Percentiles rank a stretch among this genome's conserved stretches.
Conservation (phyloP, 2,329 filamentous ascomycete genomes). For the Fusarium buharicum region DNA sequence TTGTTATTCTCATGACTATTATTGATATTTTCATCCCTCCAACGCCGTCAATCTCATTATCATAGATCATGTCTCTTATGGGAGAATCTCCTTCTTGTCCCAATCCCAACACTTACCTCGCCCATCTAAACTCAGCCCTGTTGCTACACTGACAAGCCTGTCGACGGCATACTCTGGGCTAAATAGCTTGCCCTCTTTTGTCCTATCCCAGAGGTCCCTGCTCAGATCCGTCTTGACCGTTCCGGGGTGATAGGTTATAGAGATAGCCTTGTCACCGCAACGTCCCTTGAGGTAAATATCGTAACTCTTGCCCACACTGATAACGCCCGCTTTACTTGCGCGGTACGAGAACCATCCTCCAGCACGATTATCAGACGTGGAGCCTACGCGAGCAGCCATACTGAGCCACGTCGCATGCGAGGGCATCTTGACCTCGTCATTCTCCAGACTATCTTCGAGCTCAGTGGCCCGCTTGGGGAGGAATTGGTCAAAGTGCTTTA, state of each 20-base stretch:
- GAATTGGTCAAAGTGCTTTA: conserved; percentile 78
- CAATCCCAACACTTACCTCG: conserved; percentile 76
- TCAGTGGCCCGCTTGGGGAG: conserved; percentile 68
- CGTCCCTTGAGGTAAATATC: conserved; percentile 71
- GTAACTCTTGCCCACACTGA: conserved; percentile 75
- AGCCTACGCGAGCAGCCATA: conserved; percentile 83
- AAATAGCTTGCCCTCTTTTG: conserved; percentile 71
- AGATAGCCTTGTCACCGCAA: conserved; percentile 70
- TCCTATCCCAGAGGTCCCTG: conserved; percentile 75
- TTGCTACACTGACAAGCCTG: conserved; percentile 69
- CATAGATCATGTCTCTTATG: conserved; percentile 1
- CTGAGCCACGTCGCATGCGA: conserved; percentile 72
- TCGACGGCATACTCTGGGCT: conserved; percentile 72
- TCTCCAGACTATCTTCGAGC: conserved; percentile 43
- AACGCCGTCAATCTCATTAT: neutral
- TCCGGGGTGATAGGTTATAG: conserved; percentile 79
- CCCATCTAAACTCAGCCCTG: conserved; percentile 59
- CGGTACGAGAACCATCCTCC: conserved; percentile 89
- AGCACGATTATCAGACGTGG: conserved; percentile 74
- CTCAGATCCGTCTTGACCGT: conserved; percentile 82
- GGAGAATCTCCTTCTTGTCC: conserved; percentile 66
- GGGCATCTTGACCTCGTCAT: conserved; percentile 53
- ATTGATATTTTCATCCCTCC: neutral
- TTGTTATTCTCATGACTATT: conserved; percentile 4
- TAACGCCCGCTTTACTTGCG: conserved; percentile 78